Percentiles rank a stretch among this genome's conserved stretches.
Conservation (phyloP, 2,329 filamentous ascomycete genomes). For the Coniochaeta ligniaria region DNA sequence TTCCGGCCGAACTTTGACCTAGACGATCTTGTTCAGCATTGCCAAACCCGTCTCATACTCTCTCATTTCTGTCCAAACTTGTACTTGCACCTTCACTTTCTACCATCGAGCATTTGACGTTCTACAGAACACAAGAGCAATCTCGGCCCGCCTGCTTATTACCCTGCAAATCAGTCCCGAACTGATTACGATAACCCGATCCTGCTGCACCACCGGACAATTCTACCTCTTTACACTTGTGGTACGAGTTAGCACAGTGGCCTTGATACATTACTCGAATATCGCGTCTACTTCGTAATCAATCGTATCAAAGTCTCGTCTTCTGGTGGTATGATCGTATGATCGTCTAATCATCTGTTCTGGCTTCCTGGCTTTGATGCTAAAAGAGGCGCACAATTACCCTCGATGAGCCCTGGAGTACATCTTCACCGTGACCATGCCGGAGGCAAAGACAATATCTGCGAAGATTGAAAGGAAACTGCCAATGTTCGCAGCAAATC, state of each 20-base stretch:
- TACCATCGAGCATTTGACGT: background rate
- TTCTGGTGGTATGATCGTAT: too few species aligned
- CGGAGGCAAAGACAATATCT: too few species aligned
- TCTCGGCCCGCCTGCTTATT: background rate
- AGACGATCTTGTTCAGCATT: background rate
- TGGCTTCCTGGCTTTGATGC: too few species aligned
- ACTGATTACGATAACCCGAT: background rate
- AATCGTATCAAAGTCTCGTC: too few species aligned
- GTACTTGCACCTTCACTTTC: background rate
- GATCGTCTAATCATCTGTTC: too few species aligned
- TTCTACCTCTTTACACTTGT: too few species aligned
- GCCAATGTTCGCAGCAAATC: too few species aligned
- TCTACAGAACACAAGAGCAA: background rate
- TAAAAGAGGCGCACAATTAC: too few species aligned
- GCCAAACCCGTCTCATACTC: background rate
- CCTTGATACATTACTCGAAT: too few species aligned
- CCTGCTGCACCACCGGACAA: background rate
- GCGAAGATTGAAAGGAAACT: too few species aligned
- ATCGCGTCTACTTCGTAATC: too few species aligned
- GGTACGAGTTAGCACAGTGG: too few species aligned
- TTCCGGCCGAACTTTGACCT: background rate
- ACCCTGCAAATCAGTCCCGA: background rate
- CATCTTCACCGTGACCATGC: background rate
- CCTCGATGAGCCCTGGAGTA: background rate
- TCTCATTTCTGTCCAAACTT: background rate